These are phyloP conservation scores for Colletotrichum higginsianum DNA, from an alignment of 2,329 filamentous ascomycete species.

Conservation along the genomic window DNA sequence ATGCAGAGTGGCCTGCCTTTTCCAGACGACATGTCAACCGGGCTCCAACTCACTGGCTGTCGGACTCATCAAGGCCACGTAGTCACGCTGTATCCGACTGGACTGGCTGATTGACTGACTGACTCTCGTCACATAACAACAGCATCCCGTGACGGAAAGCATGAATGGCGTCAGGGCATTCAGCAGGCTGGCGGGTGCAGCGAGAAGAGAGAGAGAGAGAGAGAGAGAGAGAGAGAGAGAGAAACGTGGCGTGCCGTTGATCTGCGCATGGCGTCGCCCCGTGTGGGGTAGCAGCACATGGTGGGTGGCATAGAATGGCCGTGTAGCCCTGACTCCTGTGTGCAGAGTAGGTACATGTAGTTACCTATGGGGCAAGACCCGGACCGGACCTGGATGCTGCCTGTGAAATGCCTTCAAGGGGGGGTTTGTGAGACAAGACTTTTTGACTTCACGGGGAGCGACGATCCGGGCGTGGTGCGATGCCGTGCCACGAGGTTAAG, in stretches of 20 bases:
- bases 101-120: background rate
- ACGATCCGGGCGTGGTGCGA: background rate
- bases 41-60: background rate
- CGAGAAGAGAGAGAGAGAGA: no score
- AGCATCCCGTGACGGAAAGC: background rate
- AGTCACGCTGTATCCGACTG: background rate
- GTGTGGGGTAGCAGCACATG: background rate
- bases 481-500: slow-evolving; percentile 3
- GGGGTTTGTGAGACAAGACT: background rate
- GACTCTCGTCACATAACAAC: background rate
- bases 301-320: background rate
- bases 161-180: background rate
- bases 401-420: background rate
- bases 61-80: background rate
- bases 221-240: no score
- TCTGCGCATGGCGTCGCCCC: background rate
- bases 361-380: no score
- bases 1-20: background rate
- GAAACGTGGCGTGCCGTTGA: background rate
- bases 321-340: no score
- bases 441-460: background rate
- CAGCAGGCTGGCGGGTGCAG: background rate
- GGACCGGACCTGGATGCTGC: background rate
- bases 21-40: slow-evolving; percentile 3
- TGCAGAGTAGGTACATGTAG: no score